Percentiles rank a stretch among this genome's conserved stretches.
These are phyloP conservation scores for Dactylis glomerata DNA, from an alignment of 176 grass and related monocot genomes.

Conservation along the genomic window DNA sequence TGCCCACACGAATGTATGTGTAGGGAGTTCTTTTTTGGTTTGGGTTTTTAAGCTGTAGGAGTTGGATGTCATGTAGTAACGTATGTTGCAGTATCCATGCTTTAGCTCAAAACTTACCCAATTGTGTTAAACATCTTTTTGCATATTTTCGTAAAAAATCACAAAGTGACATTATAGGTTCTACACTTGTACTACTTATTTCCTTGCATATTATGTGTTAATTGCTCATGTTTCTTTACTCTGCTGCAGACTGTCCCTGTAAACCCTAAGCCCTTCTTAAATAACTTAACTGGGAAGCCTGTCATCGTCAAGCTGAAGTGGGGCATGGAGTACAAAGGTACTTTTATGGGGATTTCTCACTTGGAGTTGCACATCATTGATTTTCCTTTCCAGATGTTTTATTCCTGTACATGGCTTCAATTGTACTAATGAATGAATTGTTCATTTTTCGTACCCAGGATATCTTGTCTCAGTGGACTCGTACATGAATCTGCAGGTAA, in stretches of 20 bases:
- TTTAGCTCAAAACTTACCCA: neutral
- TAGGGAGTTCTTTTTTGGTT: neutral
- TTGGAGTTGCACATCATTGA: neutral
- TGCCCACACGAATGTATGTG: neutral
- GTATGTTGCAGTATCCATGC: neutral
- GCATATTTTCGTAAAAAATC: neutral
- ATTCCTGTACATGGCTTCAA: neutral
- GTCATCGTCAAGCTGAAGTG: slow-evolving; percentile 90
- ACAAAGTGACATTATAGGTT: neutral
- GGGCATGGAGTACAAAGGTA: slow-evolving; percentile 99
- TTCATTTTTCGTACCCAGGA: slow-evolving; percentile 29
- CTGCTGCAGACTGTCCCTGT: slow-evolving; percentile 74
- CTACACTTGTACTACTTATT: neutral
- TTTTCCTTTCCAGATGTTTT: slow-evolving; percentile 2
- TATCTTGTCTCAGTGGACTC: slow-evolving; percentile 92
- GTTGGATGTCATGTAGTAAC: neutral
- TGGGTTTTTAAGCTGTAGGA: neutral
- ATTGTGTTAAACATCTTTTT: neutral
- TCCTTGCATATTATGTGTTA: neutral
- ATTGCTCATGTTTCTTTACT: neutral
- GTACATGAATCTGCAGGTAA: slow-evolving; percentile 88
- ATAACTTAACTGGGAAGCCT: slow-evolving; percentile 77
- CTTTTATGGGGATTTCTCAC: neutral
- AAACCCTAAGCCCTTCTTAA: slow-evolving; percentile 91
- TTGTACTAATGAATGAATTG: neutral